Evolutionary conservation across 1,139 yeast genomes (phyloP).

Genomic region (Yamadazyma diospyri): DNA sequence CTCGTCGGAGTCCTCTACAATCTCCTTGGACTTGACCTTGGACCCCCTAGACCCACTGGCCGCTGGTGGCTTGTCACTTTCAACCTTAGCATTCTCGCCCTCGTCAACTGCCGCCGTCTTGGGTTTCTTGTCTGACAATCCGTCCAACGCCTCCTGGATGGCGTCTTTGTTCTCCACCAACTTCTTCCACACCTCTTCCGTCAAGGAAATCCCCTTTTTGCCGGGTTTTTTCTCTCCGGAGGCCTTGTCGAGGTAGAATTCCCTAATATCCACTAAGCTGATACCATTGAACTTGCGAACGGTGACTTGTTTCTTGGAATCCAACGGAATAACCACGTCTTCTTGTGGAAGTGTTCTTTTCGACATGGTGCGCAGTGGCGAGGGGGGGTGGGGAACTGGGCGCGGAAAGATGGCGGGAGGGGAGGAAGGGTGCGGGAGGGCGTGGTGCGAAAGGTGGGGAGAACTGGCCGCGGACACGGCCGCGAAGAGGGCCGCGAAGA

Average conservation of each 20-base stretch:
- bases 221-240: constrained; percentile 69
- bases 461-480: too few relatives aligned
- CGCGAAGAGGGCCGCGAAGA: too few relatives aligned
- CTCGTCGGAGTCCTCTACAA: constrained; percentile 9
- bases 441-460: too few relatives aligned
- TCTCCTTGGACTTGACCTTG: constrained; percentile 5
- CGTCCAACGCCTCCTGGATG: constrained; percentile 57
- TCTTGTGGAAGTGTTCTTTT: constrained; percentile 12
- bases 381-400: too few relatives aligned
- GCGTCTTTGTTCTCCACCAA: constrained; percentile 51
- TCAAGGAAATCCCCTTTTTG: constrained; percentile 78
- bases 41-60: not conserved
- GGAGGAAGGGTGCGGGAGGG: too few relatives aligned
- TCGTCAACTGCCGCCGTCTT: constrained; percentile 8
- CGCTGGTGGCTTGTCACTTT: constrained; percentile 9
- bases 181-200: constrained; percentile 64
- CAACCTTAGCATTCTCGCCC: constrained; percentile 10
- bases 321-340: constrained; percentile 32
- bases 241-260: constrained; percentile 63
- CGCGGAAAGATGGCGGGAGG: too few relatives aligned
- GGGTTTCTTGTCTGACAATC: constrained; percentile 31
- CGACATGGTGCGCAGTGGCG: constrained; percentile 6
- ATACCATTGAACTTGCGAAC: constrained; percentile 66
- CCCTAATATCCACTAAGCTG: constrained; percentile 74
- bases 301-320: constrained; percentile 66